A percentile compares a stretch with the other conserved stretches of the same genome.
Conservation (phyloP, 192 early-diverging fungal species). For the Allomyces arbusculus region DNA sequence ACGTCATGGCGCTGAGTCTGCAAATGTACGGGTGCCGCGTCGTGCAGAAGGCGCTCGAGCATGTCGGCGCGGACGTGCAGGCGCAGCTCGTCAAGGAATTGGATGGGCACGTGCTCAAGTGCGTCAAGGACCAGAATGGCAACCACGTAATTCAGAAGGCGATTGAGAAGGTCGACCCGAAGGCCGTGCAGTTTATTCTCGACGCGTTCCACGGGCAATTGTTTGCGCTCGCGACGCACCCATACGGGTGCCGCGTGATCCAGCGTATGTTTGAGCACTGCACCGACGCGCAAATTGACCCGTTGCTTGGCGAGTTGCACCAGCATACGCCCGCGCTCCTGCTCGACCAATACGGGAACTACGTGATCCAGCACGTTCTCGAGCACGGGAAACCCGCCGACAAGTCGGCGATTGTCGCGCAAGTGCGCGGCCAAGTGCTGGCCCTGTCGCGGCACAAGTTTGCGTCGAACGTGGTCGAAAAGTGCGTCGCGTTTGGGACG, state of each 20-base stretch:
- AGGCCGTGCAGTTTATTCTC: slow-evolving; percentile 92
- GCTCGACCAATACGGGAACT: slow-evolving; percentile 98
- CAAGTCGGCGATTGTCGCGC: slow-evolving; percentile 66
- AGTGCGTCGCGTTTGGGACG: slow-evolving; percentile 86
- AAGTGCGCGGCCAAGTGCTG: slow-evolving; percentile 80
- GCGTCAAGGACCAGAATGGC: slow-evolving; percentile 98
- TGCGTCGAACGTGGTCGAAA: slow-evolving; percentile 96
- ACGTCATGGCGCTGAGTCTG: slow-evolving; percentile 76
- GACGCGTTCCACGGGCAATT: slow-evolving; percentile 94
- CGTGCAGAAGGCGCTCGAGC: slow-evolving; percentile 94
- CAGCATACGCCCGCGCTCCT: slow-evolving; percentile 76
- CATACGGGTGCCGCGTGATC: slow-evolving; percentile 96
- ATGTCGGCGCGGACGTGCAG: slow-evolving; percentile 81
- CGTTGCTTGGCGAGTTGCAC: slow-evolving; percentile 86
- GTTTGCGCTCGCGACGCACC: slow-evolving; percentile 86
- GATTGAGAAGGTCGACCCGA: slow-evolving; percentile 81
- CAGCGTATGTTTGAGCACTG: slow-evolving; percentile 99
- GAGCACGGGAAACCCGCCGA: slow-evolving; percentile 78
- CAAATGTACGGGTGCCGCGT: slow-evolving; percentile 99
- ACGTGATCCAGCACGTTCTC: slow-evolving; percentile 96
- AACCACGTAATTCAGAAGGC: slow-evolving; percentile 99
- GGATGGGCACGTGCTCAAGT: slow-evolving; percentile 89
- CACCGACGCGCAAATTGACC: slow-evolving; percentile 58
- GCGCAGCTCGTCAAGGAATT: slow-evolving; percentile 73
- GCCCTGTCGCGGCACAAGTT: slow-evolving; percentile 96